Conservation (phyloP, 1,139 yeast species). For the Saccharomyces hybrid region DNA sequence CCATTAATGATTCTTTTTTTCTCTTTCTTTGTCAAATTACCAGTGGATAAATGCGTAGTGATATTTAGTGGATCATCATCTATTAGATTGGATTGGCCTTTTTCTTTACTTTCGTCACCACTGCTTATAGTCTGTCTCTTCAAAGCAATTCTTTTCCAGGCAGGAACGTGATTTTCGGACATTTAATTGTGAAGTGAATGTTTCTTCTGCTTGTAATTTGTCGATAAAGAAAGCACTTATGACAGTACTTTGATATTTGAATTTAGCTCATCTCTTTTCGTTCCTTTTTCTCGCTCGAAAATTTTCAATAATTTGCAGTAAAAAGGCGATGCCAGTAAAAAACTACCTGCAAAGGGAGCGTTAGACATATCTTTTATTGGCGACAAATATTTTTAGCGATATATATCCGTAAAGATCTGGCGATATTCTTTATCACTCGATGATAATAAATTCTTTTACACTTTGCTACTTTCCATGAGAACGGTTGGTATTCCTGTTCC, state of each 20-base stretch:
- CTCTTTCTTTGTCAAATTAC: constrained; percentile 41
- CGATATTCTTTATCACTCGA: not conserved
- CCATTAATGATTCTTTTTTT: constrained; percentile 41
- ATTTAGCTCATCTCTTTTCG: not conserved
- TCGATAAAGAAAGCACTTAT: not conserved
- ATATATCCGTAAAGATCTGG: not conserved
- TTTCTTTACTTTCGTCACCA: constrained; percentile 16
- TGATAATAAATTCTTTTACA: not conserved
- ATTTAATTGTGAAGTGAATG: constrained; percentile 8
- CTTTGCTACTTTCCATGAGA: not conserved
- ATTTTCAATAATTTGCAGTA: not conserved
- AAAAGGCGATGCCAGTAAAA: not conserved
- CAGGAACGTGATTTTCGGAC: constrained; percentile 48
- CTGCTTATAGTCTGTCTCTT: constrained; percentile 29
- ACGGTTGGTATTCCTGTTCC: not conserved
- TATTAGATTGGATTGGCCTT: not conserved
- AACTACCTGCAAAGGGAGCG: not conserved
- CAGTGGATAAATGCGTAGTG: constrained; percentile 41
- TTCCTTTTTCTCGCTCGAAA: not conserved
- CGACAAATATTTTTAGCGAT: not conserved
- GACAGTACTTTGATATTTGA: not conserved
- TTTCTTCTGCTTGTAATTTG: not conserved
- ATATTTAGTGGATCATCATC: constrained; percentile 33
- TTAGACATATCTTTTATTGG: not conserved
- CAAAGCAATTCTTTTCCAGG: constrained; percentile 85